Evolutionary conservation across 257 asterid genomes (phyloP).

Genomic region (Thymus quinquecostatus): DNA sequence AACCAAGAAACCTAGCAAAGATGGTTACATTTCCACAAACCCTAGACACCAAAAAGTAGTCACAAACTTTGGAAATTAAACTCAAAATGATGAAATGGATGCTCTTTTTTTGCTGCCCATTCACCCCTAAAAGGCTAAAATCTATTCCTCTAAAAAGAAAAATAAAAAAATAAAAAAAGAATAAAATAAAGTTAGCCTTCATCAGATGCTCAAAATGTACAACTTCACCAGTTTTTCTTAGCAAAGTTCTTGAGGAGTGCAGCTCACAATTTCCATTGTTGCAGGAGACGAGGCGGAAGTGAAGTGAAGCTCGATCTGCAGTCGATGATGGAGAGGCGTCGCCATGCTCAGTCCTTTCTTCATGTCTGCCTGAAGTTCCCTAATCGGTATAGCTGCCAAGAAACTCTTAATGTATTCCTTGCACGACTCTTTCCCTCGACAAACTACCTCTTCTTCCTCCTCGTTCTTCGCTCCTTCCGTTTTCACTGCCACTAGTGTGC

Average conservation of each 20-base stretch:
- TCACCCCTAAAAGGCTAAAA: slow-evolving; percentile 23
- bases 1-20: slow-evolving; percentile 18
- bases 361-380: slow-evolving; percentile 83
- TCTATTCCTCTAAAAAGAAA: slow-evolving; percentile 14
- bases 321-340: slow-evolving; percentile 79
- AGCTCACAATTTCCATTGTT: slow-evolving; percentile 19
- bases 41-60: too few relatives aligned
- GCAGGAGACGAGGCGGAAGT: slow-evolving; percentile 41
- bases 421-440: slow-evolving; percentile 82
- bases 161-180: neutral
- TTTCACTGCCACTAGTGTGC: slow-evolving; percentile 20
- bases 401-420: slow-evolving; percentile 86
- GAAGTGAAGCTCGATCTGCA: slow-evolving; percentile 92
- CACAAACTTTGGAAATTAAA: neutral
- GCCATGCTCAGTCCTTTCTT: slow-evolving; percentile 74
- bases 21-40: too few relatives aligned
- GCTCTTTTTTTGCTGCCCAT: slow-evolving; percentile 38
- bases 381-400: slow-evolving; percentile 91
- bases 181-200: slow-evolving; percentile 33
- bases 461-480: slow-evolving; percentile 52
- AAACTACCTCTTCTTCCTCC: slow-evolving; percentile 53
- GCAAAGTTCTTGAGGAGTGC: slow-evolving; percentile 12
- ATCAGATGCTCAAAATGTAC: slow-evolving; percentile 42
- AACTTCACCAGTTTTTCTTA: slow-evolving; percentile 27
- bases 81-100: slow-evolving; percentile 33